Base-by-base conservation (phyloP, 176 grass and related monocot species). In the Musa itinerans region DNA sequence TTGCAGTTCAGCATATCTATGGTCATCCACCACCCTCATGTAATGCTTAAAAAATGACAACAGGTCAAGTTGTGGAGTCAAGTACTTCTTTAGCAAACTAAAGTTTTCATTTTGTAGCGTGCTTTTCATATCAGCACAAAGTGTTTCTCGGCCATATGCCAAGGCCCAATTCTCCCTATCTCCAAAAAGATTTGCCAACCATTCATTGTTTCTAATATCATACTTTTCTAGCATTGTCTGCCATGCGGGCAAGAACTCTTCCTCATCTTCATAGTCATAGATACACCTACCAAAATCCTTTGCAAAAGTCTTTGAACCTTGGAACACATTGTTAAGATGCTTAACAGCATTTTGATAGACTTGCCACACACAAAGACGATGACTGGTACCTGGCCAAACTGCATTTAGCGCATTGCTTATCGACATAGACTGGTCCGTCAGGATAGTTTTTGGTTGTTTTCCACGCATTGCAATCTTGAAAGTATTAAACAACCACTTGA, bases 11-110 rank as follows among this genome's bases (percentile, higher is more conserved):
- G 58, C 63, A 82, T 82, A 73, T 50, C 79, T 87, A 56, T 73
- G 82, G 21, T 90, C 88, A 59, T 84, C 82, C 25, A 90, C 27
- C 24, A 81, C 63, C 65, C 80, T 74, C 57, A 85, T 79, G 15
- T 82, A 87, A 78, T 87, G 54, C 14, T 85, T 87, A 76, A 90
- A 87, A 24, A 87, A 87, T 13, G 81, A 54, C 9, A 84, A 53
- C 62, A 87, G 77, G 78, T 90, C 78, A 26, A 74, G 57, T 26
- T 69, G 79, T 43, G 80, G 69, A 9, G 67, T 71, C 54, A 87
- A 55, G 29, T 87, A 82, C 53, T 70, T 87, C 77, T 87, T 90
- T 2, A 87, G 62, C 11, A 81, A 53, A 78, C 61, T 76, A 76
- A 85, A 74, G 26, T 69, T 84, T 51, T 84, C 63, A 75, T 54